Conservation (phyloP, 306 rosid species). For the Cucumis hystrix region DNA sequence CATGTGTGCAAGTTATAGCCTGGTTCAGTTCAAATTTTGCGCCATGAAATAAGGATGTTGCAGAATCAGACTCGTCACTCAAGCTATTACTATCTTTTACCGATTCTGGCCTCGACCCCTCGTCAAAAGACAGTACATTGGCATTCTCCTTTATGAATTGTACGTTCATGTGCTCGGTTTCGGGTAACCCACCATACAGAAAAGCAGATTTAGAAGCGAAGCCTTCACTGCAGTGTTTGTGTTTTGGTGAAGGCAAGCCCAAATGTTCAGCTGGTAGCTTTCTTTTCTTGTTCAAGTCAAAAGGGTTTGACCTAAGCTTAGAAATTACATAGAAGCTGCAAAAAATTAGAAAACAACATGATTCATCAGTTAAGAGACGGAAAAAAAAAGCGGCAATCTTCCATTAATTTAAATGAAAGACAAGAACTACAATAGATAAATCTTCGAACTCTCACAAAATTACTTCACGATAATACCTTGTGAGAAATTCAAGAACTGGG, state of each 20-base stretch:
- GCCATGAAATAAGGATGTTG: slow-evolving; percentile 12
- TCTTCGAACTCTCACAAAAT: background rate
- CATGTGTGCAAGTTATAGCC: background rate
- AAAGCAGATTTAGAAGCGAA: slow-evolving; percentile 21
- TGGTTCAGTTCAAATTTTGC: background rate
- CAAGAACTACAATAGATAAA: background rate
- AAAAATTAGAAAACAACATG: background rate
- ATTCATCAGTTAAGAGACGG: background rate
- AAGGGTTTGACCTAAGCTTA: slow-evolving; percentile 8
- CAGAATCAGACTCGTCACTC: slow-evolving; percentile 28
- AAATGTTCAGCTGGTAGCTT: slow-evolving; percentile 47
- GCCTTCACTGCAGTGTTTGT: slow-evolving; percentile 31
- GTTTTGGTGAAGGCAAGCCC: slow-evolving; percentile 48
- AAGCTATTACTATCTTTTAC: slow-evolving; percentile 57
- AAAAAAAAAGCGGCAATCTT: background rate
- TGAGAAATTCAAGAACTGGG: background rate
- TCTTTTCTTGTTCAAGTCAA: slow-evolving; percentile 51
- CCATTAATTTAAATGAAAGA: background rate
- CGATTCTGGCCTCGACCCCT: slow-evolving; percentile 20
- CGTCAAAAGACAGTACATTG: slow-evolving; percentile 17
- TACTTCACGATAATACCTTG: background rate
- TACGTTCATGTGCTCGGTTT: background rate
- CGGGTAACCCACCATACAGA: slow-evolving; percentile 14
- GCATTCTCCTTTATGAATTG: slow-evolving; percentile 1
- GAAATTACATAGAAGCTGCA: slow-evolving; percentile 28